phyloP scores from a whole-genome alignment of 805 yeast genomes.

The Suhomyces tanzawaensis region DNA sequence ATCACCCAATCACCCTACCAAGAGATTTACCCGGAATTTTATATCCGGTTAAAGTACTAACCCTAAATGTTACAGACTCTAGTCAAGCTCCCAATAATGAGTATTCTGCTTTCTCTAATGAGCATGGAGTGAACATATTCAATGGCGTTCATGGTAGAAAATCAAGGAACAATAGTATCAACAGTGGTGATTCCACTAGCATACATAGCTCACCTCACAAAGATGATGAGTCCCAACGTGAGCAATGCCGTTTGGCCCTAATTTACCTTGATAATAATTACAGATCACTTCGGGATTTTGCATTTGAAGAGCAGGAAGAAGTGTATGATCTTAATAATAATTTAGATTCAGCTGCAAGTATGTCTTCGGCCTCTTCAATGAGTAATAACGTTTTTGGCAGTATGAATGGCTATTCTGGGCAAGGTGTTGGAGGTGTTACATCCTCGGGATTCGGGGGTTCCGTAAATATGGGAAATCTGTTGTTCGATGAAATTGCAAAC shows the following conservation, averaged over 20 bases:
- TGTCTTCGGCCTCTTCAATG: neutral
- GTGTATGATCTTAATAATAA: neutral
- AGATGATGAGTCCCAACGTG: neutral
- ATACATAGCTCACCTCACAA: neutral
- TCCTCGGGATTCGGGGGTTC: neutral
- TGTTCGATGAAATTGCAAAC: slow-evolving; percentile 1
- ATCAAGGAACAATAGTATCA: slow-evolving; percentile 1
- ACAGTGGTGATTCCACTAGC: neutral
- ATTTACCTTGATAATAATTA: slow-evolving; percentile 10
- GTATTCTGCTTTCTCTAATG: neutral
- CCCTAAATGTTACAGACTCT: slow-evolving; percentile 5
- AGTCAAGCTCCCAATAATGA: neutral
- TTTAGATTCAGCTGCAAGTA: neutral
- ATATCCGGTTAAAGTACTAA: slow-evolving; percentile 24
- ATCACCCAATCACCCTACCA: slow-evolving; percentile 26
- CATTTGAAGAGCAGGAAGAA: neutral
- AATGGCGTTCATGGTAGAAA: neutral
- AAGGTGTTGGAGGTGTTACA: too few relatives aligned
- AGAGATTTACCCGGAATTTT: slow-evolving; percentile 24
- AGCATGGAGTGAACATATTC: neutral
- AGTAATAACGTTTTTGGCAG: neutral
- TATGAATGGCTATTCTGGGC: slow-evolving; percentile 2
- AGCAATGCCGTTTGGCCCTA: slow-evolving; percentile 7
- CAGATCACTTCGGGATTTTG: slow-evolving; percentile 5
- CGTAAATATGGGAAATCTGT: slow-evolving; percentile 2